Evolutionary conservation across 441 rosid genomes (phyloP).

Genomic region (Corymbia calophylla): DNA sequence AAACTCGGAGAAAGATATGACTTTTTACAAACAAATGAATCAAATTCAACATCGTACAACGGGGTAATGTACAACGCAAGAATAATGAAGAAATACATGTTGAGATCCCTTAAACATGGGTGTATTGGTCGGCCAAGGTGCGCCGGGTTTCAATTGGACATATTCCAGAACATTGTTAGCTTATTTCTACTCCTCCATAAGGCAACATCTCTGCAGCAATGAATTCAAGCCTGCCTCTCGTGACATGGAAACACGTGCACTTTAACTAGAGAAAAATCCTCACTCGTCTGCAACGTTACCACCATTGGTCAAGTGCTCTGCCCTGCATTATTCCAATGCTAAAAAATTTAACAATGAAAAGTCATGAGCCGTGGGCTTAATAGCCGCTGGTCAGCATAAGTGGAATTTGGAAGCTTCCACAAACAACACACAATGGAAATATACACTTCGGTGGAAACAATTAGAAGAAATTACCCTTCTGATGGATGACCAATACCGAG

Average conservation of each 20-base stretch:
- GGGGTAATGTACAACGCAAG: background rate
- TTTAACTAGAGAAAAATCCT: constrained; percentile 1
- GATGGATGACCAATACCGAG: constrained; percentile 63
- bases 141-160: background rate
- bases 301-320: constrained; percentile 44
- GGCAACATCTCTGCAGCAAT: background rate
- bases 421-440: background rate
- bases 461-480: constrained; percentile 30
- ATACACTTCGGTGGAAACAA: background rate
- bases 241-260: background rate
- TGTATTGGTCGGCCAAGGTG: background rate
- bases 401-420: background rate
- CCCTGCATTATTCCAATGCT: constrained; percentile 28
- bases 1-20: background rate
- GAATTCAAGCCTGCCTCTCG: background rate
- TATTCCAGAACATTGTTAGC: background rate
- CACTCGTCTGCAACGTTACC: constrained; percentile 34
- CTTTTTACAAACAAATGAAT: background rate
- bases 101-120: background rate
- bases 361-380: background rate
- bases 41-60: background rate
- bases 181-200: background rate
- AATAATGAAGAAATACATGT: background rate
- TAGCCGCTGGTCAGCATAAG: background rate
- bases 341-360: background rate